Evolutionary conservation across 148 eudicot genomes (phyloP).

Genomic region (Cornus kousa): DNA sequence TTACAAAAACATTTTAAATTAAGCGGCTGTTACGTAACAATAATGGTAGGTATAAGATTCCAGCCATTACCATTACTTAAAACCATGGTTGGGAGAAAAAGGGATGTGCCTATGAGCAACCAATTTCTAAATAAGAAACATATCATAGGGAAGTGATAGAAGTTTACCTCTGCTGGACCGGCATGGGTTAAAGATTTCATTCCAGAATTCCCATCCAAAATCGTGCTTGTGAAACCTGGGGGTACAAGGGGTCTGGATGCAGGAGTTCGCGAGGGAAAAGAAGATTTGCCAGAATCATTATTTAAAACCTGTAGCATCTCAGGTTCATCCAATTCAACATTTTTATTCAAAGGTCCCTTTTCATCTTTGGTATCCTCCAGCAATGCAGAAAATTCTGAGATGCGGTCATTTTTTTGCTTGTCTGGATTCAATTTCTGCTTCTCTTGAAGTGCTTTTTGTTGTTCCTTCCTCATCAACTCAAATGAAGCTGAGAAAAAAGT

Average conservation of each 20-base stretch:
- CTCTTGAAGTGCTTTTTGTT: constrained; percentile 79
- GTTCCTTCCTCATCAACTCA: constrained; percentile 95
- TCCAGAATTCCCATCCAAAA: constrained; percentile 55
- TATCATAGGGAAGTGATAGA: neutral
- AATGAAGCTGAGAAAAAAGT: constrained; percentile 60
- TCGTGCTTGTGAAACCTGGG: constrained; percentile 74
- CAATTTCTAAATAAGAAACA: neutral
- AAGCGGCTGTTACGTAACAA: too few species aligned
- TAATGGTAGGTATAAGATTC: too few species aligned
- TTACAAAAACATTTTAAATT: neutral
- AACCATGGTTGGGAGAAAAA: neutral
- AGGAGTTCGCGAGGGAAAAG: constrained; percentile 41
- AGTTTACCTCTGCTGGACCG: constrained; percentile 48
- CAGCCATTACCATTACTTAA: too few species aligned
- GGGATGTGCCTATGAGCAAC: neutral
- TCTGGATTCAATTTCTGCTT: constrained; percentile 56
- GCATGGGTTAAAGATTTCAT: constrained; percentile 37
- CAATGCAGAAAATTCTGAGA: constrained; percentile 25
- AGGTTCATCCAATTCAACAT: constrained; percentile 36
- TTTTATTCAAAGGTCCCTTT: constrained; percentile 19
- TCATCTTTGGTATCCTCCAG: constrained; percentile 40
- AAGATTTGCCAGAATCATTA: constrained; percentile 49
- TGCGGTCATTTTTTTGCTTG: constrained; percentile 43
- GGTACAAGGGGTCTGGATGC: constrained; percentile 86
- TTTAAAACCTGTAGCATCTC: constrained; percentile 30